Conservation (phyloP, 2,329 filamentous ascomycete species). For the Colletotrichum chlorophyti region DNA sequence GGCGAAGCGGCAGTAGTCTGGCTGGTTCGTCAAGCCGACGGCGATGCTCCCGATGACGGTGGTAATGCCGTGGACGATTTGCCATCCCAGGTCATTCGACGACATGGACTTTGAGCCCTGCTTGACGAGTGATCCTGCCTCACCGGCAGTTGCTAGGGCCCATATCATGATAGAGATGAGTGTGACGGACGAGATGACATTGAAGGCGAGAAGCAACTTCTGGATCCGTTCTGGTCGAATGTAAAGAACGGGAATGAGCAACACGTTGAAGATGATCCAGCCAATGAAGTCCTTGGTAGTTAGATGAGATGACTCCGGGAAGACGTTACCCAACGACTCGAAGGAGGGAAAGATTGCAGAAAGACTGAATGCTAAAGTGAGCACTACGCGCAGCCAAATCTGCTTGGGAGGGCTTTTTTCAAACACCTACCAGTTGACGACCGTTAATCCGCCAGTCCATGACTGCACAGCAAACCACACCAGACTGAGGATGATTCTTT, state of each 20-base stretch:
- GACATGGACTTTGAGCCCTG: constrained; percentile 23
- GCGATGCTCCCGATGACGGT: constrained; percentile 50
- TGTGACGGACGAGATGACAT: constrained; percentile 37
- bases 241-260: constrained; percentile 47
- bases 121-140: constrained; percentile 36
- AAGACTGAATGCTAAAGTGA: constrained; percentile 26
- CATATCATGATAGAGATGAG: constrained; percentile 44
- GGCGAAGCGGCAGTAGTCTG: constrained; percentile 52
- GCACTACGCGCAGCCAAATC: not conserved
- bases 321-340: constrained; percentile 32
- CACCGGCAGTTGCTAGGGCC: constrained; percentile 40
- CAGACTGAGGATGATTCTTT: constrained; percentile 46
- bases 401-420: too few relatives aligned
- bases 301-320: constrained; percentile 33
- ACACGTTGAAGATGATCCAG: constrained; percentile 36
- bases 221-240: constrained; percentile 49
- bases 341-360: constrained; percentile 37
- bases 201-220: constrained; percentile 36
- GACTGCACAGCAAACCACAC: constrained; percentile 47
- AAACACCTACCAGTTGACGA: constrained; percentile 22
- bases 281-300: constrained; percentile 38
- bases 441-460: constrained; percentile 34
- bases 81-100: constrained; percentile 40
- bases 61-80: constrained; percentile 45
- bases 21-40: constrained; percentile 52